A percentile compares a stretch with the other conserved stretches of the same genome.
Evolutionary conservation across 495 filamentous ascomycete genomes (phyloP).

Genomic region (Aspergillus taichungensis): DNA sequence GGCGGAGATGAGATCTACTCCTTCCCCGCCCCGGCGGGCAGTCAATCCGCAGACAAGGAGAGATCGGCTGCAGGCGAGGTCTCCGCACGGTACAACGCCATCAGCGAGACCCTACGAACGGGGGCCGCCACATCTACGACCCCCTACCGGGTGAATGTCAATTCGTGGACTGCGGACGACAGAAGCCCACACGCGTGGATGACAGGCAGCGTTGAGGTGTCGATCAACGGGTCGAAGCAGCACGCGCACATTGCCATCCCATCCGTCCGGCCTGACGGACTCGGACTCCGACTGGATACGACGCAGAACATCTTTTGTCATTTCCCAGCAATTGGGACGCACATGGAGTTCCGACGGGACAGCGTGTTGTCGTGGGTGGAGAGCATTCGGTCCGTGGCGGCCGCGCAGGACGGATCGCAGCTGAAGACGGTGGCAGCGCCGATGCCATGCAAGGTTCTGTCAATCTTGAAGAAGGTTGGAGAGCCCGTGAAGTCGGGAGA

Average conservation of each 20-base stretch:
- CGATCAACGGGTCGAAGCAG: conserved; percentile 8
- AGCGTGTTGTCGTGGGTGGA: conserved; percentile 50
- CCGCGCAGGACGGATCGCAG: conserved; percentile 56
- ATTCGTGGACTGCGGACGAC: conserved; percentile 8
- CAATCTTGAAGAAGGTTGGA: conserved; percentile 64
- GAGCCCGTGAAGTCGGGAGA: conserved; percentile 65
- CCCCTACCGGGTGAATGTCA: conserved; percentile 1
- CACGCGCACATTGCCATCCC: conserved; percentile 49
- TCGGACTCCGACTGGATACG: conserved; percentile 44
- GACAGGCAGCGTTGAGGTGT: conserved; percentile 5
- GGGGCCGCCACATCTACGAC: not conserved
- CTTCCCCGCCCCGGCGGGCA: not conserved
- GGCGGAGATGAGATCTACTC: conserved; percentile 1
- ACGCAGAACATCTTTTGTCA: conserved; percentile 12
- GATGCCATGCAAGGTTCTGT: conserved; percentile 79
- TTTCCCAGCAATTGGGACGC: conserved; percentile 11
- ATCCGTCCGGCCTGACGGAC: conserved; percentile 53
- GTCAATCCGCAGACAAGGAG: not conserved
- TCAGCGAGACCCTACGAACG: conserved; percentile 8
- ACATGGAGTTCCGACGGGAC: conserved; percentile 64
- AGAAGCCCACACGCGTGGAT: conserved; percentile 10
- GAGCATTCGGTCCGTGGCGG: conserved; percentile 62
- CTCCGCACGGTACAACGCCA: conserved; percentile 10
- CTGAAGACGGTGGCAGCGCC: conserved; percentile 65
- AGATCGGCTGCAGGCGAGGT: conserved; percentile 1